phyloP scores from a whole-genome alignment of 768 basidiomycete species.

The Calocera cornea region DNA sequence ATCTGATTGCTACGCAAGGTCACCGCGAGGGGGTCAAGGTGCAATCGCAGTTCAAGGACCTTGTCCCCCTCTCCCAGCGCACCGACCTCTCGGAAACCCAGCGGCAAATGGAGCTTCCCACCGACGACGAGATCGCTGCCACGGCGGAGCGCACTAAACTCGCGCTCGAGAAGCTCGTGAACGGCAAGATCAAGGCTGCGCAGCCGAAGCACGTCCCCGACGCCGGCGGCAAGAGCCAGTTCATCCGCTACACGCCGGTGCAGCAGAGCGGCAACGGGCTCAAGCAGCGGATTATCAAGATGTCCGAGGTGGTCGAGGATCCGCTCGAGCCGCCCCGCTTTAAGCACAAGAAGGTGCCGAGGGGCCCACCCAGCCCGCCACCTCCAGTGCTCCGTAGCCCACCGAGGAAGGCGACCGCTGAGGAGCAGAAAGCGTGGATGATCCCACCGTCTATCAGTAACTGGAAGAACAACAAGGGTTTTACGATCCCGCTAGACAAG shows the following conservation, averaged over 20 bases:
- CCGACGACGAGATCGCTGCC: conserved; percentile 81
- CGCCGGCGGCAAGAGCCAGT: conserved; percentile 66
- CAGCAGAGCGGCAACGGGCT: conserved; percentile 62
- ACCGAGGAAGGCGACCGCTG: conserved; percentile 86
- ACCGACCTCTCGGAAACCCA: conserved; percentile 71
- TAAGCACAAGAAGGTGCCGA: conserved; percentile 97
- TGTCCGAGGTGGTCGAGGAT: conserved; percentile 96
- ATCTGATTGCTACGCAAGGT: conserved; percentile 92
- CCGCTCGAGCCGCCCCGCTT: conserved; percentile 93
- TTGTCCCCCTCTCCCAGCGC: conserved; percentile 80
- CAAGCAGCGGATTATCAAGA: conserved; percentile 96
- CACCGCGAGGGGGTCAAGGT: conserved; percentile 73
- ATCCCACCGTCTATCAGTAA: conserved; percentile 99
- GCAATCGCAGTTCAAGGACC: conserved; percentile 94
- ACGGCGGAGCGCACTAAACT: conserved; percentile 83
- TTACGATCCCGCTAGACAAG: conserved; percentile 96
- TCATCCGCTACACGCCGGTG: conserved; percentile 93
- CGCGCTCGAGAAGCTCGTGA: conserved; percentile 85
- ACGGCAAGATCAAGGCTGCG: conserved; percentile 94
- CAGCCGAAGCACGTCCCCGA: conserved; percentile 93
- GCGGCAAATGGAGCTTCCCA: conserved; percentile 75
- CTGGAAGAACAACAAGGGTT: conserved; percentile 99
- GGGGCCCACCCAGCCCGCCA: conserved; percentile 91
- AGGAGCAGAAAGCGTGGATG: conserved; percentile 99
- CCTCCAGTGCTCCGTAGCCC: conserved; percentile 92